These are phyloP conservation scores for Echeveria elegans DNA, from an alignment of 164 flowering plant species.

Conservation along the genomic window DNA sequence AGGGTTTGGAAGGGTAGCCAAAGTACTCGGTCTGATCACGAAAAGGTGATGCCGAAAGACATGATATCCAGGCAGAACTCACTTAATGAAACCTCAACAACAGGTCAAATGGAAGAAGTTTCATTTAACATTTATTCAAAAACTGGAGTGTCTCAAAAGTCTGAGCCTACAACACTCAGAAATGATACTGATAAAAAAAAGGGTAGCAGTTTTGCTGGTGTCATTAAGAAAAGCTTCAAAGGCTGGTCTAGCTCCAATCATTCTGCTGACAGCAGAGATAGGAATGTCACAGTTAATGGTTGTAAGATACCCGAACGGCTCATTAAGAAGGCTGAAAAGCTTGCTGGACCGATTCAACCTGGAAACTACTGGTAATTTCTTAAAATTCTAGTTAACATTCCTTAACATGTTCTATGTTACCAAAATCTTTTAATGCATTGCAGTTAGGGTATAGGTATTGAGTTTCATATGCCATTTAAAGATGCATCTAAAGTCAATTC, in stretches of 20 bases:
- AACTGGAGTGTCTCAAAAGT: slow-evolving; percentile 28
- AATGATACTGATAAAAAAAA: slow-evolving; percentile 20
- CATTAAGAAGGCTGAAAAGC: slow-evolving; percentile 79
- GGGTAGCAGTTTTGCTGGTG: slow-evolving; percentile 33
- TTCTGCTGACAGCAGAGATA: slow-evolving; percentile 24
- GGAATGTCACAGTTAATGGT: slow-evolving; percentile 60
- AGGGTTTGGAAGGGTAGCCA: slow-evolving; percentile 31
- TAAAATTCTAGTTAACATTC: neutral
- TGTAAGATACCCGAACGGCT: slow-evolving; percentile 50
- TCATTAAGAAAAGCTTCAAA: slow-evolving; percentile 37
- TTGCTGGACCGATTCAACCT: slow-evolving; percentile 71
- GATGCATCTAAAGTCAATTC: neutral
- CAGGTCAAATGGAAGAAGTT: slow-evolving; percentile 31
- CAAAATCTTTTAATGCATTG: neutral
- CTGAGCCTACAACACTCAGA: slow-evolving; percentile 22
- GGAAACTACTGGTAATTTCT: slow-evolving; percentile 77
- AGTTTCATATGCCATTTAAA: neutral
- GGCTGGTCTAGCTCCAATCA: slow-evolving; percentile 32
- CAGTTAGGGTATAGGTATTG: neutral
- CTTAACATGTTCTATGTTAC: neutral
- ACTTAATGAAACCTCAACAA: slow-evolving; percentile 24
- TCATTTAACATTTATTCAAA: slow-evolving; percentile 26
- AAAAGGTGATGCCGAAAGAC: slow-evolving; percentile 23
- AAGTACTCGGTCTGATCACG: slow-evolving; percentile 36
- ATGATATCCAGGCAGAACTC: slow-evolving; percentile 25